Conservation (phyloP, 1,139 yeast genomes). For the Zygosaccharomyces pseudobailii region DNA sequence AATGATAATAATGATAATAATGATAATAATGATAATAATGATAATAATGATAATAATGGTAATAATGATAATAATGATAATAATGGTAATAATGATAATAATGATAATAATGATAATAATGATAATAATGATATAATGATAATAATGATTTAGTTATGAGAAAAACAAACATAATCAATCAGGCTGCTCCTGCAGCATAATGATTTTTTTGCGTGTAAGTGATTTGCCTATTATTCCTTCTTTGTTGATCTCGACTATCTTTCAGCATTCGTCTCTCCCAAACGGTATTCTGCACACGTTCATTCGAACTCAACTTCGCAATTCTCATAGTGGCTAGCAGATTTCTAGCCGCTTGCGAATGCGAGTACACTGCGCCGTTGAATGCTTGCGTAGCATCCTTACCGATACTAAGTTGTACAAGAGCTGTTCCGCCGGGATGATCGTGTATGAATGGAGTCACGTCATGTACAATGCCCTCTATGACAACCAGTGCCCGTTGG, state of each 20-base stretch:
- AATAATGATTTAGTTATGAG: neutral
- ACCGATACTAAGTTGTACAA: constrained; percentile 59
- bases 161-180: neutral
- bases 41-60: too few relatives aligned
- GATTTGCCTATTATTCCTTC: constrained; percentile 56
- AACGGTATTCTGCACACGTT: constrained; percentile 52
- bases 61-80: too few relatives aligned
- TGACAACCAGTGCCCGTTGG: constrained; percentile 41
- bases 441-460: constrained; percentile 67
- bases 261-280: constrained; percentile 57
- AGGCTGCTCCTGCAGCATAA: constrained; percentile 41
- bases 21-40: neutral
- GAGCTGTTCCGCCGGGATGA: constrained; percentile 67
- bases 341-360: constrained; percentile 69
- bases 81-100: too few relatives aligned
- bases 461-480: constrained; percentile 62
- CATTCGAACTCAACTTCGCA: constrained; percentile 69
- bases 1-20: neutral
- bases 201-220: constrained; percentile 37
- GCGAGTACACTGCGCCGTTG: constrained; percentile 71
- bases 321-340: constrained; percentile 71
- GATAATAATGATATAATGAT: too few relatives aligned
- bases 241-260: constrained; percentile 11
- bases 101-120: too few relatives aligned
- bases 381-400: constrained; percentile 70